Conservation (phyloP, 2,329 filamentous ascomycete species). For the Dendrostoma leiphaemia region DNA sequence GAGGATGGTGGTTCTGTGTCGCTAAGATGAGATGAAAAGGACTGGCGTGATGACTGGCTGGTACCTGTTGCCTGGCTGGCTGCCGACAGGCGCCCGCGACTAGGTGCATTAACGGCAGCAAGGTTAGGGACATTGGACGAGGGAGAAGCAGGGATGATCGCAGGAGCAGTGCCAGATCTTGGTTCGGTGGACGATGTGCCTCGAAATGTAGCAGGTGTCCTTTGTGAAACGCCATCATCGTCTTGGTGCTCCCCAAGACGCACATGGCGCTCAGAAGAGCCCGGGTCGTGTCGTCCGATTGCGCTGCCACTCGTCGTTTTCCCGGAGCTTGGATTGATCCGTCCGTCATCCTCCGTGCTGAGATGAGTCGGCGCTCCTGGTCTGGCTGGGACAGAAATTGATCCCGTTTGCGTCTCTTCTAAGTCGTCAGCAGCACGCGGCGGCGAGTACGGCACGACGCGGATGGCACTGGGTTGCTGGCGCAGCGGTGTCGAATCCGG, state of each 20-base stretch:
- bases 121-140: constrained; percentile 37
- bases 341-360: constrained; percentile 4
- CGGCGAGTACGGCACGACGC: constrained; percentile 48
- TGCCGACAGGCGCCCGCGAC: constrained; percentile 17
- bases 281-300: constrained; percentile 2
- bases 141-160: constrained; percentile 35
- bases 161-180: constrained; percentile 27
- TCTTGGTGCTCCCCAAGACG: constrained; percentile 22
- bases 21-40: constrained; percentile 16
- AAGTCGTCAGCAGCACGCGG: constrained; percentile 30
- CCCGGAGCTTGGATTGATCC: constrained; percentile 6
- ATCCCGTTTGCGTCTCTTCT: constrained; percentile 23
- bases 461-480: constrained; percentile 42
- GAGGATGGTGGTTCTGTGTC: constrained; percentile 25
- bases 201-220: constrained; percentile 35
- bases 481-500: constrained; percentile 34
- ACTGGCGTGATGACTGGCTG: constrained; percentile 14
- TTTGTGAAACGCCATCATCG: constrained; percentile 44
- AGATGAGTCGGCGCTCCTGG: background rate
- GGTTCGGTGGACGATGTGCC: constrained; percentile 30
- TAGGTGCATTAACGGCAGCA: constrained; percentile 36
- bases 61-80: constrained; percentile 14
- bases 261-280: constrained; percentile 21
- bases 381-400: constrained; percentile 19
- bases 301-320: constrained; percentile 1